A percentile compares a stretch with the other conserved stretches of the same genome.
These are phyloP conservation scores for Carnegiea gigantea DNA, from an alignment of 179 eudicot species.

Conservation along the genomic window DNA sequence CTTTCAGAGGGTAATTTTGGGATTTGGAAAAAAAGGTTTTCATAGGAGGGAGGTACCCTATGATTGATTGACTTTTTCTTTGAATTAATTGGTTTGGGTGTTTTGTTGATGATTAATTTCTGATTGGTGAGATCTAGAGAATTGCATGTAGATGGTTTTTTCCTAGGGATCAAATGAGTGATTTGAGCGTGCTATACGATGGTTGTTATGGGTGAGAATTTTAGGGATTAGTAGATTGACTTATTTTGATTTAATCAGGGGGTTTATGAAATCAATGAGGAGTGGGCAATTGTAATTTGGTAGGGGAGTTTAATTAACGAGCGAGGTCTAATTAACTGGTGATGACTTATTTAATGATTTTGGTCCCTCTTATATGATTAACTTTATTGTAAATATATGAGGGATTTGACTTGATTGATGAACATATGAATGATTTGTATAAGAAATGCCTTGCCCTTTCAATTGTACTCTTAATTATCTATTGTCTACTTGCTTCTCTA, in stretches of 20 bases:
- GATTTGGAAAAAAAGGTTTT: background rate
- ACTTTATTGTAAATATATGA: slow-evolving; percentile 31
- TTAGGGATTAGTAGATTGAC: slow-evolving; percentile 15
- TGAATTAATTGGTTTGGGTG: background rate
- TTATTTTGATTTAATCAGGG: background rate
- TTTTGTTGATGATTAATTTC: slow-evolving; percentile 8
- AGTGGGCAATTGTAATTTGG: slow-evolving; percentile 21
- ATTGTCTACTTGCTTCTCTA: too few relatives aligned
- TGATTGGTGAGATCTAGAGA: slow-evolving; percentile 15
- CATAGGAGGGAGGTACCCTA: background rate
- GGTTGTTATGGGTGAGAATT: slow-evolving; percentile 27
- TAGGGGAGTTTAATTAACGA: background rate
- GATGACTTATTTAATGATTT: background rate
- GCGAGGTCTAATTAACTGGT: background rate
- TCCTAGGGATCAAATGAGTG: slow-evolving; percentile 13
- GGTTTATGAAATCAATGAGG: slow-evolving; percentile 12
- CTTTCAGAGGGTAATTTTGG: slow-evolving; percentile 24
- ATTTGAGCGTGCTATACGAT: background rate
- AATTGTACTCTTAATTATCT: too few relatives aligned
- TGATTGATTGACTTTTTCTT: slow-evolving; percentile 24
- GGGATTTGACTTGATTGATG: slow-evolving; percentile 19
- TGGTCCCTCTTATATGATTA: slow-evolving; percentile 25
- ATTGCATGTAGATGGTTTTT: slow-evolving; percentile 10
- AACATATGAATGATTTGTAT: slow-evolving; percentile 13
- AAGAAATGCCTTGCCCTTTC: slow-evolving; percentile 7